A percentile compares a stretch with the other conserved stretches of the same genome.
Evolutionary conservation across 805 yeast genomes (phyloP).

Genomic region (Suhomyces sp.): DNA sequence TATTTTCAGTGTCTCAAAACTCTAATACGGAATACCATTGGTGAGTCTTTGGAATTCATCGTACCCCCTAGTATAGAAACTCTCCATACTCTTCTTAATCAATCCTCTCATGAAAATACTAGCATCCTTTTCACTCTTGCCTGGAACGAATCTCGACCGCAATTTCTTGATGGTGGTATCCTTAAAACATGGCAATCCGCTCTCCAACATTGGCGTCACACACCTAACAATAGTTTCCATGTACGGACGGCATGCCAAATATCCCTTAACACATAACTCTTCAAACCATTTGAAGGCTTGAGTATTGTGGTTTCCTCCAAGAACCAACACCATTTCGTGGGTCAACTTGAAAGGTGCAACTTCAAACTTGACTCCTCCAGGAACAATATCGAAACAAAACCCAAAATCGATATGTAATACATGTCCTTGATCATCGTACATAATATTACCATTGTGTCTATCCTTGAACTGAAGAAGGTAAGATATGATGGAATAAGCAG

Average conservation of each 20-base stretch:
- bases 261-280: slow-evolving; percentile 91
- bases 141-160: slow-evolving; percentile 75
- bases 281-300: slow-evolving; percentile 93
- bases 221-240: slow-evolving; percentile 82
- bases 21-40: slow-evolving; percentile 90
- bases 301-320: slow-evolving; percentile 87
- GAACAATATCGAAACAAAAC: slow-evolving; percentile 96
- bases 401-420: slow-evolving; percentile 97
- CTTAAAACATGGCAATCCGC: slow-evolving; percentile 96
- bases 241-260: slow-evolving; percentile 82
- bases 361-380: slow-evolving; percentile 97
- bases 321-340: slow-evolving; percentile 90
- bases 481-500: slow-evolving; percentile 91
- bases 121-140: slow-evolving; percentile 81
- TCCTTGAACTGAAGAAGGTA: slow-evolving; percentile 92
- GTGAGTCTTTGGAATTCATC: slow-evolving; percentile 97
- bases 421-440: slow-evolving; percentile 95
- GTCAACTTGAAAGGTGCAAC: slow-evolving; percentile 98
- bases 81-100: slow-evolving; percentile 79
- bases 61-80: slow-evolving; percentile 88
- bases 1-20: background rate
- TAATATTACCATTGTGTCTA: slow-evolving; percentile 96
- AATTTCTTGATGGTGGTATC: slow-evolving; percentile 80
- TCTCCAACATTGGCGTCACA: slow-evolving; percentile 89
- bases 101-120: slow-evolving; percentile 72